Evolutionary conservation across 2,329 filamentous ascomycete species (phyloP).

Genomic region (Phaeosphaeriaceae sp.): DNA sequence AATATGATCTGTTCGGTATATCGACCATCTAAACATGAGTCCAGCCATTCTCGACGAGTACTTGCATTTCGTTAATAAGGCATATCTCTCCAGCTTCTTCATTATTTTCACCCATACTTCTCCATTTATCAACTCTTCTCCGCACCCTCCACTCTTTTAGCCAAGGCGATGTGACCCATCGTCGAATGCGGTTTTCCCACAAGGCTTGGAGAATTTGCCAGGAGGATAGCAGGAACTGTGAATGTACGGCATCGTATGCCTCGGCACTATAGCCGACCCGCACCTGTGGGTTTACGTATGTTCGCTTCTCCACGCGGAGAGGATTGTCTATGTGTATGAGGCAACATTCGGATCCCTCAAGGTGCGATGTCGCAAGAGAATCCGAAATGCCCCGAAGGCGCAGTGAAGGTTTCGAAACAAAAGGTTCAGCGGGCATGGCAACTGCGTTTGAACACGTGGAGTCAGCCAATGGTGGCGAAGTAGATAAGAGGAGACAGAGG

Average conservation of each 20-base stretch:
- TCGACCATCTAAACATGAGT: constrained; percentile 39
- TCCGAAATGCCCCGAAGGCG: constrained; percentile 68
- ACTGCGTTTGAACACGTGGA: too few species aligned
- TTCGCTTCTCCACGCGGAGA: constrained; percentile 42
- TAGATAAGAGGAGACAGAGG: too few species aligned
- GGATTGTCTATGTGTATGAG: constrained; percentile 75
- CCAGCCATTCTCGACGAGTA: constrained; percentile 37
- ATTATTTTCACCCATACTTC: not conserved
- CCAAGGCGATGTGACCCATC: not conserved
- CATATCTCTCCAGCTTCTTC: too few species aligned
- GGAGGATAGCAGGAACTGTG: too few species aligned
- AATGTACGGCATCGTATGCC: constrained; percentile 20
- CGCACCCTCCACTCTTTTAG: not conserved
- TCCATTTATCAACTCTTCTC: not conserved
- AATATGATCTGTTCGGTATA: too few species aligned
- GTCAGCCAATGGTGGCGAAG: too few species aligned
- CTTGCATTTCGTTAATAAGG: too few species aligned
- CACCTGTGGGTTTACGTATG: not conserved
- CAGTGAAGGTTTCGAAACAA: constrained; percentile 44
- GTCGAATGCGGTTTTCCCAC: too few species aligned
- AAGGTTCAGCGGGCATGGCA: constrained; percentile 17
- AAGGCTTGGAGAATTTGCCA: too few species aligned
- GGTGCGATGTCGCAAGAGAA: constrained; percentile 62
- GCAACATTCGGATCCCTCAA: constrained; percentile 80
- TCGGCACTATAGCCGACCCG: constrained; percentile 66